phyloP scores from a whole-genome alignment of 192 early-diverging fungal genomes.

The Ambispora gerdemannii region DNA sequence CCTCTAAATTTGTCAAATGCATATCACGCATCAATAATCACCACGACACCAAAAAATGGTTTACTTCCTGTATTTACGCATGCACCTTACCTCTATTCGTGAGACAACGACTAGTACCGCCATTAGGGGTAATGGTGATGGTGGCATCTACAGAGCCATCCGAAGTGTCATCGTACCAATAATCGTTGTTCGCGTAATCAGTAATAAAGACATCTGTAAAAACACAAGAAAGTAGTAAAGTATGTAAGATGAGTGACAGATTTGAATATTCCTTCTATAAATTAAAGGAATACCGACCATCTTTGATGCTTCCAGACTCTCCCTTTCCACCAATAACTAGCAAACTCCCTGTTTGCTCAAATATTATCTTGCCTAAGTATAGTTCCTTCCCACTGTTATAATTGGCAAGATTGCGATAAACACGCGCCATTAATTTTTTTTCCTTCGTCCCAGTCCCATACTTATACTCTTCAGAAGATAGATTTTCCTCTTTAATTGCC shows the following conservation, averaged over 20 bases:
- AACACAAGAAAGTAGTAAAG: too few relatives aligned
- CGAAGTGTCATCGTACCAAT: constrained; percentile 28
- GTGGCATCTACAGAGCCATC: constrained; percentile 10
- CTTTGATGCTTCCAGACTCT: constrained; percentile 7
- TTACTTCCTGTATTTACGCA: too few relatives aligned
- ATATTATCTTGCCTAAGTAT: constrained; percentile 22
- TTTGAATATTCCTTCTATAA: not conserved
- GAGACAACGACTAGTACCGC: not conserved
- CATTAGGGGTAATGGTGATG: not conserved
- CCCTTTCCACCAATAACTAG: constrained; percentile 29
- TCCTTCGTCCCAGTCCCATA: not conserved
- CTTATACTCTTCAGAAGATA: not conserved
- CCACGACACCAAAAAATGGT: too few relatives aligned
- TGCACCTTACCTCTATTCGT: not conserved
- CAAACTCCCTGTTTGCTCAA: constrained; percentile 14
- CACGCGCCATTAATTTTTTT: constrained; percentile 5
- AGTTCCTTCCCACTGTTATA: not conserved
- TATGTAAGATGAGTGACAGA: not conserved
- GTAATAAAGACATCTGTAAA: constrained; percentile 10
- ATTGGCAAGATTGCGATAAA: not conserved
- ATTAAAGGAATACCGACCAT: not conserved
- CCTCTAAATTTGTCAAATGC: constrained; percentile 2
- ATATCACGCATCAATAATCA: too few relatives aligned
- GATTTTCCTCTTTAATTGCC: not conserved
- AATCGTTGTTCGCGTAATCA: constrained; percentile 23